A percentile compares a stretch with the other conserved stretches of the same genome.
phyloP scores from a whole-genome alignment of 2,329 filamentous ascomycete genomes.

The Allantophomopsis lycopodina region DNA sequence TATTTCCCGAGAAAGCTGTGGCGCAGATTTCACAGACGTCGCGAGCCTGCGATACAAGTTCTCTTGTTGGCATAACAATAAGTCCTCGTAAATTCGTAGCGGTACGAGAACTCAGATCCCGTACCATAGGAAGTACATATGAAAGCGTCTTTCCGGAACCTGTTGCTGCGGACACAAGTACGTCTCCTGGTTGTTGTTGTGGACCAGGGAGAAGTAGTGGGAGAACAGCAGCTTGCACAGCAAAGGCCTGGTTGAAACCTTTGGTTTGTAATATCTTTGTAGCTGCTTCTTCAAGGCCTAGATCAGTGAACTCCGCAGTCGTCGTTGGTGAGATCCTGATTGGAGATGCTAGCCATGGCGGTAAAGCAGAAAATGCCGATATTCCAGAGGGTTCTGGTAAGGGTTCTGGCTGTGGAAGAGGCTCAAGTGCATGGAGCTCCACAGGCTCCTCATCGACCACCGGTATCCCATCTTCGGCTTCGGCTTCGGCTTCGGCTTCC shows the following conservation, averaged over 20 bases:
- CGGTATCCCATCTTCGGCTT: constrained; percentile 14
- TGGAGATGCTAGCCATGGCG: constrained; percentile 67
- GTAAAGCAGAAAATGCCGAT: constrained; percentile 65
- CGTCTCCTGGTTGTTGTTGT: constrained; percentile 52
- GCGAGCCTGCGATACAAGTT: constrained; percentile 77
- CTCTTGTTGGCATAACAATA: constrained; percentile 80
- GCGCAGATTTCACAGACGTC: constrained; percentile 65
- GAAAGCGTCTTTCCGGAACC: constrained; percentile 93
- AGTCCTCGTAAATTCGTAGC: constrained; percentile 62
- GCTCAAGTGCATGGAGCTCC: constrained; percentile 59
- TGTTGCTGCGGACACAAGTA: constrained; percentile 85
- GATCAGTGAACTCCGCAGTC: constrained; percentile 43
- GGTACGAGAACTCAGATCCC: constrained; percentile 52
- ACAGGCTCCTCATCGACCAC: constrained; percentile 15
- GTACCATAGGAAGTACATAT: constrained; percentile 76
- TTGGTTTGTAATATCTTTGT: constrained; percentile 51
- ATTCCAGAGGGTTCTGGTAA: constrained; percentile 39
- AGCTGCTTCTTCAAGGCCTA: constrained; percentile 49
- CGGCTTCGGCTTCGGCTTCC: constrained; percentile 16
- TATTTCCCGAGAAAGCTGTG: constrained; percentile 38
- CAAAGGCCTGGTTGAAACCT: constrained; percentile 58
- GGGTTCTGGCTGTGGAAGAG: constrained; percentile 65
- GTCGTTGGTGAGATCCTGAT: constrained; percentile 50
- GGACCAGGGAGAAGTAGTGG: constrained; percentile 62
- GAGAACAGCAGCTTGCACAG: constrained; percentile 67